phyloP scores from a whole-genome alignment of 1,284 basidiomycete species.

The Heterobasidion occidentale region DNA sequence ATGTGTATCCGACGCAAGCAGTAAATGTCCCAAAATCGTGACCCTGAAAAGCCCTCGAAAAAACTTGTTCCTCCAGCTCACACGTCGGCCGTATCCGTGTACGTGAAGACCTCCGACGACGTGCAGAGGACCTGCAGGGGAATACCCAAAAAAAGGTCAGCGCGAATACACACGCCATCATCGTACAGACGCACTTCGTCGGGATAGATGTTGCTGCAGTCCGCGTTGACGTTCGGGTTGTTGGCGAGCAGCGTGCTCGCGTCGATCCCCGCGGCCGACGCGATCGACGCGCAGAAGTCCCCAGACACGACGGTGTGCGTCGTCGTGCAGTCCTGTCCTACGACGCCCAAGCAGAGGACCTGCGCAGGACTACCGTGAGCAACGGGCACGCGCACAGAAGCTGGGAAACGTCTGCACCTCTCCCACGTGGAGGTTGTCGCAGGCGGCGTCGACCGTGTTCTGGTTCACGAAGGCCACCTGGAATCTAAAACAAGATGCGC shows the following conservation, averaged over 20 bases:
- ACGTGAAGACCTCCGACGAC: neutral
- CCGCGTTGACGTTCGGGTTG: conserved; percentile 44
- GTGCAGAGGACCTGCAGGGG: conserved; percentile 3
- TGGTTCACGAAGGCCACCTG: conserved; percentile 53
- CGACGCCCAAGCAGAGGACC: conserved; percentile 36
- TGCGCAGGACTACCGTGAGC: conserved; percentile 1
- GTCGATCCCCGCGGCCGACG: conserved; percentile 25
- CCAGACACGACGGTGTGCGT: conserved; percentile 33
- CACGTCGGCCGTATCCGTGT: neutral
- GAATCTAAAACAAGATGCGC: conserved; percentile 29
- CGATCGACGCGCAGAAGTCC: conserved; percentile 34
- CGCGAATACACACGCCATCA: neutral
- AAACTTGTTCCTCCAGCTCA: neutral
- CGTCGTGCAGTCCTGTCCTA: conserved; percentile 14
- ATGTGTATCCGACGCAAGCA: too few species aligned
- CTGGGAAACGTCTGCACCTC: conserved; percentile 7
- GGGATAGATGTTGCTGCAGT: conserved; percentile 40
- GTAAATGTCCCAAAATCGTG: too few species aligned
- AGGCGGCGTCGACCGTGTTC: conserved; percentile 36
- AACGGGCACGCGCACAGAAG: neutral
- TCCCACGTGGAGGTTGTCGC: conserved; percentile 46
- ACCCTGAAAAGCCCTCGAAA: too few species aligned
- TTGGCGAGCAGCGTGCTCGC: conserved; percentile 34
- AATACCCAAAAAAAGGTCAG: neutral
- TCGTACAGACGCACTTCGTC: conserved; percentile 26